A percentile compares a stretch with the other conserved stretches of the same genome.
Conservation (phyloP, 164 flowering plant genomes). For the Buxus sempervirens region DNA sequence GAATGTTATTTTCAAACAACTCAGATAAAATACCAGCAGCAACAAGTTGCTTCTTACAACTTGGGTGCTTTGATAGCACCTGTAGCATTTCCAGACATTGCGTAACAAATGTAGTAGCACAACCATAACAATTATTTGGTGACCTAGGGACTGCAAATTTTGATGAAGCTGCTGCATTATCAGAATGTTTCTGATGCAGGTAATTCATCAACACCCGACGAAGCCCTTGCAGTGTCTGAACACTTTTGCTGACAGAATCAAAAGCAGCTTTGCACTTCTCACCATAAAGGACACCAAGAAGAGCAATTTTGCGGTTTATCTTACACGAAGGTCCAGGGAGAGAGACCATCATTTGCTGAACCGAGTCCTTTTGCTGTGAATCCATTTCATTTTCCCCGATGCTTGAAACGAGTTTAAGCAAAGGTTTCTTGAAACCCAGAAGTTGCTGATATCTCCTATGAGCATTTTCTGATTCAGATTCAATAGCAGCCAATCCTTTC, state of each 20-base stretch:
- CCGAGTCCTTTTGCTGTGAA: constrained; percentile 97
- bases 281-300: constrained; percentile 98
- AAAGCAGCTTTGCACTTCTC: constrained; percentile 99
- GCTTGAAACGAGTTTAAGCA: constrained; percentile 95
- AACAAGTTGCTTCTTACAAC: constrained; percentile 87
- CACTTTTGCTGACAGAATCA: constrained; percentile 99
- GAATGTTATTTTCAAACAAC: constrained; percentile 95
- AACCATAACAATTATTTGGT: constrained; percentile 96
- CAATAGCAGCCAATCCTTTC: constrained; percentile 94
- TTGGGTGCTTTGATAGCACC: constrained; percentile 75
- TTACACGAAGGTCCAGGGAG: constrained; percentile 97
- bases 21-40: constrained; percentile 84
- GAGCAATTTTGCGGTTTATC: constrained; percentile 96
- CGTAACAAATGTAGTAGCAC: constrained; percentile 92
- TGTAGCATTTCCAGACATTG: constrained; percentile 91
- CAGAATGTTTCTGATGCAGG: constrained; percentile 78
- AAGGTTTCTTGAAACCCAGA: constrained; percentile 93
- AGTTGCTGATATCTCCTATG: constrained; percentile 98
- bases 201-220: constrained; percentile 90
- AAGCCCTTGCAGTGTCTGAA: constrained; percentile 98
- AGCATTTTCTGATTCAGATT: constrained; percentile 99
- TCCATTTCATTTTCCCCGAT: constrained; percentile 97
- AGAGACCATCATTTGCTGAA: constrained; percentile 99
- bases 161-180: constrained; percentile 44
- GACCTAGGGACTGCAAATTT: constrained; percentile 70